phyloP scores from a whole-genome alignment of 257 asterid species.

The Scutellaria minor region DNA sequence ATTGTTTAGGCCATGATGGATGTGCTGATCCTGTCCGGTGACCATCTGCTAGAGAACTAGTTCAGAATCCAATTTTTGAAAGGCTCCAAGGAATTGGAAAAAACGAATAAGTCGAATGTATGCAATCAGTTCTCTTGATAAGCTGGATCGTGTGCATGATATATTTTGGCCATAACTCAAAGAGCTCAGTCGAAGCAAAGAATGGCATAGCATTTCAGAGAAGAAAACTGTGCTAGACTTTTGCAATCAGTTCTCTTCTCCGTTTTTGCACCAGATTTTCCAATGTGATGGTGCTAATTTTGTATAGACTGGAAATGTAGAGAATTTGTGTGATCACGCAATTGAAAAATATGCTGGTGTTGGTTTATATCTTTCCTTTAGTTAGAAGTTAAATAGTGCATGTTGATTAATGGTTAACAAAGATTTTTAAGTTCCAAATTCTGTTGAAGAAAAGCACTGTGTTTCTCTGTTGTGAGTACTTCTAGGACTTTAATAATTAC shows the following conservation, averaged over 20 bases:
- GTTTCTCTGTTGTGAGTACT: too few species aligned
- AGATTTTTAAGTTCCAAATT: too few species aligned
- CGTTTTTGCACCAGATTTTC: conserved; percentile 44
- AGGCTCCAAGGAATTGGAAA: conserved; percentile 46
- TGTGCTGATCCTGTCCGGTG: conserved; percentile 68
- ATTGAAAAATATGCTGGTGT: too few species aligned
- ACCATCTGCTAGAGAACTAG: conserved; percentile 76
- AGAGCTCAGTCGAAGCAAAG: background rate
- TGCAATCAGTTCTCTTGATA: conserved; percentile 6
- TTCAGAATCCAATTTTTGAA: conserved; percentile 63
- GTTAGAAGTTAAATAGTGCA: too few species aligned
- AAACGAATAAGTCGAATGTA: conserved; percentile 27
- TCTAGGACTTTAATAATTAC: too few species aligned
- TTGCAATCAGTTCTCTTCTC: background rate
- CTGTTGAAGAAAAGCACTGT: too few species aligned
- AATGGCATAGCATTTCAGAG: background rate
- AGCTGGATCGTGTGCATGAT: conserved; percentile 24
- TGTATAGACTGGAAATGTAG: conserved; percentile 41
- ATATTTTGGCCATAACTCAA: conserved; percentile 17
- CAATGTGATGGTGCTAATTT: conserved; percentile 46
- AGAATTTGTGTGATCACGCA: background rate
- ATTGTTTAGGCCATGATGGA: conserved; percentile 80
- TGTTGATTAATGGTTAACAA: too few species aligned
- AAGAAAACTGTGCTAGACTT: conserved; percentile 1
- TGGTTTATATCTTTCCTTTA: too few species aligned